Evolutionary conservation across 495 filamentous ascomycete genomes (phyloP).

Genomic region (Chaetomium tenue): DNA sequence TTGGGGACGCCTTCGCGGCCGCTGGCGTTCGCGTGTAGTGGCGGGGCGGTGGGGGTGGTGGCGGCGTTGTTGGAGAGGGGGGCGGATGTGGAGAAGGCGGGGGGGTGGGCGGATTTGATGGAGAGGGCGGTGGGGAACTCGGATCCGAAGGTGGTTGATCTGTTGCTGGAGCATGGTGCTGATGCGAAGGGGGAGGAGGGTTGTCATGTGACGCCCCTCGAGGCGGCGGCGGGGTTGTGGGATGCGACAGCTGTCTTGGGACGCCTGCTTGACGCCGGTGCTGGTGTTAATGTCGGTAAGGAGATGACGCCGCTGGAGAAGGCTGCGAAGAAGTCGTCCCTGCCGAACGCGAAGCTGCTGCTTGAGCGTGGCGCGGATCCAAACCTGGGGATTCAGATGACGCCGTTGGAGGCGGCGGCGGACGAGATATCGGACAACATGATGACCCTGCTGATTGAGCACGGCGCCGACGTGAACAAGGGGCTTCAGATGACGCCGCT

Average conservation of each 20-base stretch:
- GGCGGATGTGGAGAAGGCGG: neutral
- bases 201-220: neutral
- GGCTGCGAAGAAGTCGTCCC: neutral
- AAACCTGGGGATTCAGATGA: neutral
- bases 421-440: neutral
- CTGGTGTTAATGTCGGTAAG: neutral
- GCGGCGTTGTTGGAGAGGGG: too few species aligned
- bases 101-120: neutral
- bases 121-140: neutral
- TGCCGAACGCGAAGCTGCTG: neutral
- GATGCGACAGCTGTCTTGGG: neutral
- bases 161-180: neutral
- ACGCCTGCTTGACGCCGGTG: neutral
- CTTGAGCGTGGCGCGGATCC: neutral
- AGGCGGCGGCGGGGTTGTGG: neutral
- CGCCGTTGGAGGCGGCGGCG: neutral
- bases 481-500: neutral
- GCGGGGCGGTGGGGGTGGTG: too few species aligned
- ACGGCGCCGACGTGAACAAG: neutral
- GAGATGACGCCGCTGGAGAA: conserved; percentile 3
- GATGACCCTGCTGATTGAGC: neutral
- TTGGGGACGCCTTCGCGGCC: too few species aligned
- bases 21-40: too few species aligned
- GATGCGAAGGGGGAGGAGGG: neutral
- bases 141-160: neutral